Percentiles rank a stretch among this genome's conserved stretches.
Conservation (phyloP, 345 rosid species). For the Eucalyptus pauciflora region DNA sequence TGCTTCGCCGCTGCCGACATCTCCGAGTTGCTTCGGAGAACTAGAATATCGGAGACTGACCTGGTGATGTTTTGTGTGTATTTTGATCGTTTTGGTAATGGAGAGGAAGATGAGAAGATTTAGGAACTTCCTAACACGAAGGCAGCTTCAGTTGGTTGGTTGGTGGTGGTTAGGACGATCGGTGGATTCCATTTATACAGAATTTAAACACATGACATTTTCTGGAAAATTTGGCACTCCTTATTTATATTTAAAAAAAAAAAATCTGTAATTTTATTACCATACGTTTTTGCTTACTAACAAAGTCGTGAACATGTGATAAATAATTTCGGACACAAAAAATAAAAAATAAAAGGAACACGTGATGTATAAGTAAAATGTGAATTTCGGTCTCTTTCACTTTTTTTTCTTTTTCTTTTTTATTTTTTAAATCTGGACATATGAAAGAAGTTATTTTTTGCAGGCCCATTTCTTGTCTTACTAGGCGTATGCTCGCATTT, state of each 20-base stretch:
- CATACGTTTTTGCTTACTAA: neutral
- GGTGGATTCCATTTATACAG: neutral
- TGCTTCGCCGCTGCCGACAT: neutral
- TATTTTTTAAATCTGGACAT: neutral
- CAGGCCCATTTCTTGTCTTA: neutral
- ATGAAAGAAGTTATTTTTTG: neutral
- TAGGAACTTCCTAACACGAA: neutral
- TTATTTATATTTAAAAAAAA: neutral
- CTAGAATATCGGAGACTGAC: neutral
- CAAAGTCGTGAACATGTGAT: neutral
- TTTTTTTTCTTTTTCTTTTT: neutral
- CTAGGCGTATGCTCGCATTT: neutral
- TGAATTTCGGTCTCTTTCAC: neutral
- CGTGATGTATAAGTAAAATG: neutral
- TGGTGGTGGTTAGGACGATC: neutral
- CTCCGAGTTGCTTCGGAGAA: neutral
- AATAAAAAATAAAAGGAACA: neutral
- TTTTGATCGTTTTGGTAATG: neutral
- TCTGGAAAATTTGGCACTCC: neutral
- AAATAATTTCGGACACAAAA: neutral
- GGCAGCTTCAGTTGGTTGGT: neutral
- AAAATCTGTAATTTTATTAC: neutral
- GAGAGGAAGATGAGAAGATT: neutral
- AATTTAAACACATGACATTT: neutral
- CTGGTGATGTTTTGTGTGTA: neutral